Evolutionary conservation across 2,329 filamentous ascomycete genomes (phyloP).

Genomic region (Conoideocrella luteorostrata): DNA sequence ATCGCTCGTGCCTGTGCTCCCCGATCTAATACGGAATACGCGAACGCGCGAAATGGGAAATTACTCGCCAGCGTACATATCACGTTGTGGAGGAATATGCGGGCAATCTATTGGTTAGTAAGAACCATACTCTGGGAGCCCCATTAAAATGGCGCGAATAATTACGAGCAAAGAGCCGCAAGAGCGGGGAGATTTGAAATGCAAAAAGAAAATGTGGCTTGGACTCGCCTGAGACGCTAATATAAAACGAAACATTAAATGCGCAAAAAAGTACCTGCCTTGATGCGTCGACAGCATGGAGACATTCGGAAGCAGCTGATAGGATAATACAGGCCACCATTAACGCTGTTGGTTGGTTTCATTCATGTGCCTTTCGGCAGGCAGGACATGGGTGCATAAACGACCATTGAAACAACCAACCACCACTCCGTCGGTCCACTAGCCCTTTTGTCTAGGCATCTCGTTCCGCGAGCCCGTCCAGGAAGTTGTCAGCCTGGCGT

Average conservation of each 20-base stretch:
- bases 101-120: neutral
- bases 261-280: slow-evolving; percentile 1
- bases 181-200: neutral
- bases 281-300: neutral
- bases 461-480: slow-evolving; percentile 46
- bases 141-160: neutral
- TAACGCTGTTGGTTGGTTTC: neutral
- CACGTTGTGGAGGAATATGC: neutral
- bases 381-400: neutral
- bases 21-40: neutral
- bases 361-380: neutral
- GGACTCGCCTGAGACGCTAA: slow-evolving; percentile 1
- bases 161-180: neutral
- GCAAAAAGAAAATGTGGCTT: slow-evolving; percentile 3
- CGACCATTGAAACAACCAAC: slow-evolving; percentile 7
- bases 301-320: neutral
- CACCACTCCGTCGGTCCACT: slow-evolving; percentile 4
- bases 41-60: slow-evolving; percentile 5
- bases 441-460: slow-evolving; percentile 1
- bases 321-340: neutral
- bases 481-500: slow-evolving; percentile 66
- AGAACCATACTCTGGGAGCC: neutral
- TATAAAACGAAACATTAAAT: neutral
- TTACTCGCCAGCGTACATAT: slow-evolving; percentile 2
- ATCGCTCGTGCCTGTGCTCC: neutral